phyloP scores from a whole-genome alignment of 257 asterid genomes.

The Petunia axillaris region DNA sequence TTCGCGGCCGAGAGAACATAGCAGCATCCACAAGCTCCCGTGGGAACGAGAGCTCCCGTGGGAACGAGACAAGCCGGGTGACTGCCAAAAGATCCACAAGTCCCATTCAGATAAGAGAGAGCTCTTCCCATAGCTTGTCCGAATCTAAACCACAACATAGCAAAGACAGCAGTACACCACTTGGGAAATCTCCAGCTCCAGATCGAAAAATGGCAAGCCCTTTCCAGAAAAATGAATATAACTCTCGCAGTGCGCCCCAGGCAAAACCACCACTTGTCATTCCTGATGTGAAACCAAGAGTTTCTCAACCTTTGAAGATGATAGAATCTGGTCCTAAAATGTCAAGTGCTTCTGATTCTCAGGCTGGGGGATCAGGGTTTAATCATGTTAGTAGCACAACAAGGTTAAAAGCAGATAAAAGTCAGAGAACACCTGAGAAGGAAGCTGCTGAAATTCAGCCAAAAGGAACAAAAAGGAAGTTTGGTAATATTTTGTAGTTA shows the following conservation, averaged over 20 bases:
- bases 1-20: constrained; percentile 34
- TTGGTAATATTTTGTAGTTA: constrained; percentile 37
- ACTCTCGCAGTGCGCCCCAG: constrained; percentile 35
- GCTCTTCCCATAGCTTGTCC: constrained; percentile 29
- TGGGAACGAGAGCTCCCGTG: constrained; percentile 24
- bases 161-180: constrained; percentile 27
- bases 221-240: constrained; percentile 18
- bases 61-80: constrained; percentile 26
- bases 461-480: constrained; percentile 43
- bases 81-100: constrained; percentile 34
- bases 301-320: constrained; percentile 37
- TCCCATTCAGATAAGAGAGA: constrained; percentile 34
- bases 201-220: constrained; percentile 35
- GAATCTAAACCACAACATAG: constrained; percentile 29
- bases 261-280: constrained; percentile 40
- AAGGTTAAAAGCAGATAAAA: constrained; percentile 32
- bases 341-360: constrained; percentile 37
- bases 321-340: constrained; percentile 37
- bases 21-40: constrained; percentile 25
- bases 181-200: constrained; percentile 25
- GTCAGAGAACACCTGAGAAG: constrained; percentile 31
- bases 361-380: constrained; percentile 24
- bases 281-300: constrained; percentile 38
- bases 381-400: constrained; percentile 32
- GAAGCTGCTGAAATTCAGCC: constrained; percentile 38